A percentile compares a stretch with the other conserved stretches of the same genome.
Conservation (phyloP, 2,329 filamentous ascomycete genomes). For the Colletotrichum godetiae region DNA sequence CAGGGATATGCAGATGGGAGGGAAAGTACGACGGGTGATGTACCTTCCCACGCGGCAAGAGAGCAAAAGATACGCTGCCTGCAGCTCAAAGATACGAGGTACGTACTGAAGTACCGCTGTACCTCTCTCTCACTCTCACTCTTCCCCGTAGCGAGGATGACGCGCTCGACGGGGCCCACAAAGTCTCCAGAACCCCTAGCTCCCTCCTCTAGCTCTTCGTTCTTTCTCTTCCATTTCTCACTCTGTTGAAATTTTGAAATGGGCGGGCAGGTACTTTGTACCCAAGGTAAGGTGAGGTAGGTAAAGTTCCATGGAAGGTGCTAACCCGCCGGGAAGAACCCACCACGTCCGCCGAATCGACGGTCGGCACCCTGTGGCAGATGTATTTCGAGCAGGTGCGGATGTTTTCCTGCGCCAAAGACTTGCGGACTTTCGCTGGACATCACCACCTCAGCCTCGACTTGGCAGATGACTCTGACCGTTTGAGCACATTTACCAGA, state of each 20-base stretch:
- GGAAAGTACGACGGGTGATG: not conserved
- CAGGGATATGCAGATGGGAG: not conserved
- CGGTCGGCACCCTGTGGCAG: not conserved
- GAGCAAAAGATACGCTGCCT: constrained; percentile 14
- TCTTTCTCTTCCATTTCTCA: not conserved
- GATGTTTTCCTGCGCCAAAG: not conserved
- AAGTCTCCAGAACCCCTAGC: constrained; percentile 31
- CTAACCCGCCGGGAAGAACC: not conserved
- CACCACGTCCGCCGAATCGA: not conserved
- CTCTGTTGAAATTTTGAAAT: too few relatives aligned
- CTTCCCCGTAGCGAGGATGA: constrained; percentile 3
- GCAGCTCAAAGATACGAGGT: not conserved
- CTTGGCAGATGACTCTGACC: not conserved
- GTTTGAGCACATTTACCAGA: not conserved
- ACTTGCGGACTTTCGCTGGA: constrained; percentile 10
- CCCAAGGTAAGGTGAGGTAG: too few relatives aligned
- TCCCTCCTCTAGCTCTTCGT: not conserved
- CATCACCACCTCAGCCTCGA: not conserved
- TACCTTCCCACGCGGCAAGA: not conserved
- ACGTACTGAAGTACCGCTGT: not conserved
- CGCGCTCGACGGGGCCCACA: constrained; percentile 21
- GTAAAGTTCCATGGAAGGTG: not conserved
- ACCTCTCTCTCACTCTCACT: not conserved
- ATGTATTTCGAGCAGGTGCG: not conserved
- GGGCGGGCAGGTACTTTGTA: too few relatives aligned